Conservation (phyloP, 225 moss, liverwort and hornwort species). For the Asterella californica region DNA sequence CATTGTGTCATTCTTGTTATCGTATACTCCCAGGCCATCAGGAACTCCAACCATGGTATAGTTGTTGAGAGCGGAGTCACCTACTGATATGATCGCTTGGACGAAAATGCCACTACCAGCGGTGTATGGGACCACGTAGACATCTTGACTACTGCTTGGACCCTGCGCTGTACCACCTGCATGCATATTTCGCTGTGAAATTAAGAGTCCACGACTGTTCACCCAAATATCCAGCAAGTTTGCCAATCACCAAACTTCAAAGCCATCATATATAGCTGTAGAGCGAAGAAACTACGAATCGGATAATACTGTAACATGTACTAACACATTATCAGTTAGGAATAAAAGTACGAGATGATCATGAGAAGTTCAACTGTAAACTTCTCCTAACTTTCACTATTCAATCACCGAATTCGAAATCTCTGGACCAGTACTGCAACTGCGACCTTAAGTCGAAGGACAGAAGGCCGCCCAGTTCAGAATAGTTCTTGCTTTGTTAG, state of each 20-base stretch:
- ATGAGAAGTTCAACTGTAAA: background rate
- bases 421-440: too few species aligned
- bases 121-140: slow-evolving; percentile 33
- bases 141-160: slow-evolving; percentile 32
- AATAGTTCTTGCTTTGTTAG: background rate
- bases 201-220: background rate
- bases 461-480: too few species aligned
- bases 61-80: slow-evolving; percentile 24
- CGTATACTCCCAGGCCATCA: slow-evolving; percentile 31
- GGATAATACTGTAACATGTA: too few species aligned
- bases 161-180: slow-evolving; percentile 29
- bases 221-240: background rate
- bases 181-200: background rate
- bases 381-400: too few species aligned
- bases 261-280: too few species aligned
- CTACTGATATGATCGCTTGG: slow-evolving; percentile 26
- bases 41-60: slow-evolving; percentile 32
- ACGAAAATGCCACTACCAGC: slow-evolving; percentile 18
- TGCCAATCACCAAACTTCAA: too few species aligned
- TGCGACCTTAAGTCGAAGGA: too few species aligned
- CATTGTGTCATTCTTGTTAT: slow-evolving; percentile 12
- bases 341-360: background rate
- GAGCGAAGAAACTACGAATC: too few species aligned
- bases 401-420: too few species aligned
- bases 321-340: too few species aligned